Conservation (phyloP, 768 basidiomycete species). For the Tulasnella sp. region DNA sequence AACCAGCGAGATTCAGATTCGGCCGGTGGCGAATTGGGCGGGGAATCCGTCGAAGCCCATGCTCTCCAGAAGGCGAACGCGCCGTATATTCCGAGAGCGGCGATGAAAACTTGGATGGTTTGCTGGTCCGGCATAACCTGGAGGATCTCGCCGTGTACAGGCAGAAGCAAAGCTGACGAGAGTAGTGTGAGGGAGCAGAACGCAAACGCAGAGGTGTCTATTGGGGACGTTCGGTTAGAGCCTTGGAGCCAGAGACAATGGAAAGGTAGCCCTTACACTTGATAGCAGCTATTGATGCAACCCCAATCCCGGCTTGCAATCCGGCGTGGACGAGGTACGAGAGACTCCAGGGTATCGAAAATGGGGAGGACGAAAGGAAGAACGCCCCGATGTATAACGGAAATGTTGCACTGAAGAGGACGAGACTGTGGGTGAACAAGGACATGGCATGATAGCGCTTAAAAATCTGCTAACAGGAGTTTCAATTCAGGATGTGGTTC, state of each 20-base stretch:
- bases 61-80: not conserved
- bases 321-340: not conserved
- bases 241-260: not conserved
- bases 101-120: not conserved
- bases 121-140: not conserved
- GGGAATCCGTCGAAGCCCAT: not conserved
- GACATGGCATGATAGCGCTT: not conserved
- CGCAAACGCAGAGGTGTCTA: conserved; percentile 2
- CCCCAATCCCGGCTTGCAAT: not conserved
- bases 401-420: not conserved
- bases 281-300: conserved; percentile 5
- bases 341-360: not conserved
- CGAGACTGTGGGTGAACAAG: not conserved
- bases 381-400: not conserved
- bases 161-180: not conserved
- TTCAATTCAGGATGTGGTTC: not conserved
- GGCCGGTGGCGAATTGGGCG: not conserved
- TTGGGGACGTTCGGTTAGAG: not conserved
- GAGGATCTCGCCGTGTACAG: not conserved
- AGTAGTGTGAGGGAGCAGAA: conserved; percentile 8
- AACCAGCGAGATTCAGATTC: not conserved
- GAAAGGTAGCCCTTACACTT: not conserved
- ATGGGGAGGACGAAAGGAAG: not conserved
- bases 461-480: not conserved
- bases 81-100: not conserved